Base-by-base conservation (phyloP, 2,329 filamentous ascomycete genomes). In the Dactylellina parvicollis region DNA sequence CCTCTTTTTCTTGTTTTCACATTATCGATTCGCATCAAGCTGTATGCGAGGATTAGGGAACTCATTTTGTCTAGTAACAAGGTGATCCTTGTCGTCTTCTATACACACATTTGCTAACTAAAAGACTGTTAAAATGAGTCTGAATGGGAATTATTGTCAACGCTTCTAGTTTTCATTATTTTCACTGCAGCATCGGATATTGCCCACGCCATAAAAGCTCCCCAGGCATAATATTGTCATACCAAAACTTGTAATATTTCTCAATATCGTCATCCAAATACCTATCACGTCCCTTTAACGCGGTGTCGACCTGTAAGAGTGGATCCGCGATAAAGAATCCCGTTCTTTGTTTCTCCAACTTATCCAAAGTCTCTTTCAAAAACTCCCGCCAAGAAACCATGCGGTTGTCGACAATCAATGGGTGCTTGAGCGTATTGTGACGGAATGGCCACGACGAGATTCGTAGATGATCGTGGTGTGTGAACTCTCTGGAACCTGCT, bases 231-330 rank as follows among this genome's bases (percentile, higher is more conserved):
- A 60, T 44, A 34, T 42, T 24, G 5, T 67, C 32, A 44, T 59
- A 59, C 62, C 54, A 67, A 36, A 59, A 67, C 4, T 50, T 34
- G 18, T 67, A 67, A 42, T 59, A 59, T 40, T 49, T 56, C 14
- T 10, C 16, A 14, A 67, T 22, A 16, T 57, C 61, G 14, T 14
- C 44, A 52, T 66, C 61, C 14, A 50, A 42, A 18, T 36, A 38
- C 32, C 34, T 28, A 4, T 57, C 22, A 3, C 16, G 4, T 22
- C 50, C 61, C 24, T 40, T 49, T 3, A 66, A 24, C 4, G 34
- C 42, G 1, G 32, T 32, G 18, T 66, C 50, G 22, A 18, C 4
- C 22, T 66, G 61, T 8, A 66, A 34, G 18, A 20, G 34, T 14
- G 61, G 61, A 34, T 66, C 61, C 1, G 61, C 50, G 2, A 56